These are phyloP conservation scores for Ogataea neopini DNA, from an alignment of 805 yeast genomes.

Conservation along the genomic window DNA sequence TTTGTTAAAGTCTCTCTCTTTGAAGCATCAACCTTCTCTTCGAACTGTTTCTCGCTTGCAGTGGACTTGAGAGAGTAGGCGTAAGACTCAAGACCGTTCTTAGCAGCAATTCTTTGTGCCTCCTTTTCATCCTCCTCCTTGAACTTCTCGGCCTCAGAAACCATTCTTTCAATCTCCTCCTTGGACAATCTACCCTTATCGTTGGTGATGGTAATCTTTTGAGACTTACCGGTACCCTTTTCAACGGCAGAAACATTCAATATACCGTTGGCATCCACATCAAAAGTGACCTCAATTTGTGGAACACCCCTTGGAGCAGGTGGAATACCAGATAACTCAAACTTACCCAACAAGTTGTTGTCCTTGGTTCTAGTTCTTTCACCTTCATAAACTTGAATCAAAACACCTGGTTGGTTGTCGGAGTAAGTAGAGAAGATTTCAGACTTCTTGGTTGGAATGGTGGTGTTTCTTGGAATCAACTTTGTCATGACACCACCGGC, in stretches of 20 bases:
- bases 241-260: constrained; percentile 94
- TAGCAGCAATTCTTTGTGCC: constrained; percentile 88
- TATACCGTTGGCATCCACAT: constrained; percentile 96
- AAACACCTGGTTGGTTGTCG: constrained; percentile 98
- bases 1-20: constrained; percentile 60
- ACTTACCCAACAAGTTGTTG: constrained; percentile 95
- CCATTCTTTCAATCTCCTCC: constrained; percentile 98
- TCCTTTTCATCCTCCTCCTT: constrained; percentile 96
- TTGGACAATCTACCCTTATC: constrained; percentile 98
- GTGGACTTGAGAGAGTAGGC: constrained; percentile 91
- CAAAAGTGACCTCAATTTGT: constrained; percentile 96
- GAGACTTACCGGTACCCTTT: constrained; percentile 98
- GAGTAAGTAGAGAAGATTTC: constrained; percentile 96
- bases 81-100: constrained; percentile 94
- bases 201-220: constrained; percentile 96
- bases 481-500: constrained; percentile 99
- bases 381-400: constrained; percentile 97
- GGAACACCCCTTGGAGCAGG: constrained; percentile 99
- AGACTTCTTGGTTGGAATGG: constrained; percentile 96
- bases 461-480: constrained; percentile 97
- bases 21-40: constrained; percentile 64
- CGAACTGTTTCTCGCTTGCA: constrained; percentile 69
- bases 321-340: constrained; percentile 94
- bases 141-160: constrained; percentile 94
- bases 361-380: constrained; percentile 96